A percentile compares a stretch with the other conserved stretches of the same genome.
phyloP scores from a whole-genome alignment of 306 rosid species.

The Senna siamea region DNA sequence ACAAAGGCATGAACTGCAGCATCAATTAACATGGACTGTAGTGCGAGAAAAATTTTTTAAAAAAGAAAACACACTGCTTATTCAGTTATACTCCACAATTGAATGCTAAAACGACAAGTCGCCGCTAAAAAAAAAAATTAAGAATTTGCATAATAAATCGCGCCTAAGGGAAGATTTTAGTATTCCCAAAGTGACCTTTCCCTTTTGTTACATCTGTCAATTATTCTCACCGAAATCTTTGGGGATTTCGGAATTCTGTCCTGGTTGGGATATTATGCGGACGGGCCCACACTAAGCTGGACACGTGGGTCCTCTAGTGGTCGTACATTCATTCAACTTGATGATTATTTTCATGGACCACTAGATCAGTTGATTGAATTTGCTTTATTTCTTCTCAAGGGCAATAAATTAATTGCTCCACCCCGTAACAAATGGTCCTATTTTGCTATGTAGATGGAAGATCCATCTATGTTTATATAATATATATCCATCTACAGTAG shows the following conservation, averaged over 20 bases:
- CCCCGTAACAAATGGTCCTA: neutral
- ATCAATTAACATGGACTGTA: no score
- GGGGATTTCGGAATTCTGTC: constrained; percentile 31
- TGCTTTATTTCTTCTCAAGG: neutral
- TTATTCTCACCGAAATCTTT: constrained; percentile 12
- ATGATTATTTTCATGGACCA: constrained; percentile 5
- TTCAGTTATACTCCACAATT: neutral
- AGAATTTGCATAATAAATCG: neutral
- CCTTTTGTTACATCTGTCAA: constrained; percentile 19
- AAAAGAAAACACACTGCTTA: no score
- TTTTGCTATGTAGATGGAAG: neutral
- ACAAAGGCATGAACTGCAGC: no score
- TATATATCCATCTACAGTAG: neutral
- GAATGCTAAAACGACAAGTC: neutral
- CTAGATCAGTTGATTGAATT: neutral
- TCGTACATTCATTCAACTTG: neutral
- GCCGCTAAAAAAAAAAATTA: neutral
- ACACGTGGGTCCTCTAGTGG: constrained; percentile 30
- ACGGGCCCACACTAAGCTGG: constrained; percentile 38
- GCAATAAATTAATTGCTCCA: constrained; percentile 17
- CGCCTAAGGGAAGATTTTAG: neutral
- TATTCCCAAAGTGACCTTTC: constrained; percentile 27
- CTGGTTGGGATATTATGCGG: constrained; percentile 25
- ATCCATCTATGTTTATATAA: neutral
- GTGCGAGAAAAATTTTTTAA: no score